Conservation (phyloP, 495 filamentous ascomycete genomes). For the Cetradonia linearis region DNA sequence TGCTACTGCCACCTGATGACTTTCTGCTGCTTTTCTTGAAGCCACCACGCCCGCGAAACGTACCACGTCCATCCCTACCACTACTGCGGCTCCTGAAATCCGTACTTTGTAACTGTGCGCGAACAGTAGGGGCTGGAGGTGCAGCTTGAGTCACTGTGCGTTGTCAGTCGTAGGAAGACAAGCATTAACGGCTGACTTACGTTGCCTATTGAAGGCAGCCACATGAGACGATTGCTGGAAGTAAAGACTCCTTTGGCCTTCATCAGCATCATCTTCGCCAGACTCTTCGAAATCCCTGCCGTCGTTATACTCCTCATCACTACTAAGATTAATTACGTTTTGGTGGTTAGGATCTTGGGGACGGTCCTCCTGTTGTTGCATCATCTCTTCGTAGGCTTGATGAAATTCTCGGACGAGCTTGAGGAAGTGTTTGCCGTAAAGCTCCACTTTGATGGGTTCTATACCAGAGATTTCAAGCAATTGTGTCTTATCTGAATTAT, state of each 20-base stretch:
- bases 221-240: constrained; percentile 32
- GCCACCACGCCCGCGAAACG: constrained; percentile 2
- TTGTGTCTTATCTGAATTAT: constrained; percentile 33
- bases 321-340: constrained; percentile 59
- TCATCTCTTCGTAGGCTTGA: constrained; percentile 41
- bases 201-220: constrained; percentile 24
- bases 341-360: constrained; percentile 47
- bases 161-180: neutral
- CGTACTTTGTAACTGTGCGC: constrained; percentile 1
- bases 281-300: constrained; percentile 39
- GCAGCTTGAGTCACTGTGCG: constrained; percentile 12
- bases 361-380: constrained; percentile 37
- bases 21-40: constrained; percentile 10
- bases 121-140: constrained; percentile 4
- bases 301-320: constrained; percentile 45
- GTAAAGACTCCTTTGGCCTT: constrained; percentile 30
- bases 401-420: constrained; percentile 49
- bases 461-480: constrained; percentile 62
- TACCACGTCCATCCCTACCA: constrained; percentile 11
- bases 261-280: constrained; percentile 31
- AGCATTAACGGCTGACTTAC: neutral
- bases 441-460: constrained; percentile 55
- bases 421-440: constrained; percentile 59
- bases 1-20: constrained; percentile 7
- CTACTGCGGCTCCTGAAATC: neutral